Base-by-base conservation (phyloP, 2,329 filamentous ascomycete genomes). In the Beauveria rudraprayagi region DNA sequence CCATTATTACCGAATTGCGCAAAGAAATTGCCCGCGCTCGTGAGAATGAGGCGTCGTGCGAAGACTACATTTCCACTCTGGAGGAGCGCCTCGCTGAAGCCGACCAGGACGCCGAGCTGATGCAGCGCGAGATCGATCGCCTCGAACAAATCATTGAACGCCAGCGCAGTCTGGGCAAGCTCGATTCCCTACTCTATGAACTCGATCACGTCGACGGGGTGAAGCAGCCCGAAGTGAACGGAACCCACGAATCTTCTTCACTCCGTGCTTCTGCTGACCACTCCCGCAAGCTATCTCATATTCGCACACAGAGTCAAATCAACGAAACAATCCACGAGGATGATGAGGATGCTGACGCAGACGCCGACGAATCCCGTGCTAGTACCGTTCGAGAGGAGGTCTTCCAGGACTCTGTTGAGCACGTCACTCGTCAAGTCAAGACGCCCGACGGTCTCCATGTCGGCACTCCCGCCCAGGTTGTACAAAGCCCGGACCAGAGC, bases 11-110 rank as follows among this genome's bases (percentile, higher is more conserved):
- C 56, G 92, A 97, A 71, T 79, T 99, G 58, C 90, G 92, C 56
- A 97, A 96, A 70, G 94, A 99, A 76, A 88, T 99, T 63, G 81
- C 88, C 26, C 88, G 93, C 47, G 84, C 92, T 17, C 86, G 92
- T 54, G 94, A 97, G 69, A 97, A 92, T 67, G 94, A 99, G 76
- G 84, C 88, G 3, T 88, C 89, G 44, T 92, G 88, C 66, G 94
- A 99, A 72, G 94, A 97, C 66, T 99, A 99, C 73, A 97, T 99
- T 58, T 96, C 93, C 1, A 97, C 92, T 0, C 79, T 99, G 11
- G 94, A 99, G 72, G 94, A 97, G 76, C 89, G 93, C 24, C 83
- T 99, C 9, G 94, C 94, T 0, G 94, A 99, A 74, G 89, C 93
- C 2, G 94, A 99, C 69, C 93, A 97, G 73, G 94, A 99, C 71